Evolutionary conservation across 495 filamentous ascomycete species (phyloP).

Genomic region (Aspergillus avenaceus): DNA sequence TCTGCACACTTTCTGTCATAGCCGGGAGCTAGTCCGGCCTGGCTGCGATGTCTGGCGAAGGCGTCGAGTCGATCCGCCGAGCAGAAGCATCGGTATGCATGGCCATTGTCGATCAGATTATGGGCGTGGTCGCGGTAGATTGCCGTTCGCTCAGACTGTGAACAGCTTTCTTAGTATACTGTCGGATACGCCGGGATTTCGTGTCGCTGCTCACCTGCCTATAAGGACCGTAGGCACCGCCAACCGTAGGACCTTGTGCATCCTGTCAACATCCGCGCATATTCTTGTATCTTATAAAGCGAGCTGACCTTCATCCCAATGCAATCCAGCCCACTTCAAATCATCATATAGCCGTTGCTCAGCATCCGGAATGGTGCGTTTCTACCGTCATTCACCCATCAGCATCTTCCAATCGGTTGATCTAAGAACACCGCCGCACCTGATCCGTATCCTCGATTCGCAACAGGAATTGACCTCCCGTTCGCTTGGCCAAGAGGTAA

Average conservation of each 20-base stretch:
- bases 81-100: constrained; percentile 94
- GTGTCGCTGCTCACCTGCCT: constrained; percentile 60
- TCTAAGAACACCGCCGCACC: constrained; percentile 50
- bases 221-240: constrained; percentile 80
- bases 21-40: constrained; percentile 56
- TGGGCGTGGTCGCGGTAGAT: constrained; percentile 72
- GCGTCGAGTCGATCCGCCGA: constrained; percentile 62
- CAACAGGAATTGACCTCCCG: constrained; percentile 88
- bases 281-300: neutral
- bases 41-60: constrained; percentile 55
- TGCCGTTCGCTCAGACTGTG: constrained; percentile 71
- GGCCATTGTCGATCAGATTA: constrained; percentile 61
- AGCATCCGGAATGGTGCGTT: constrained; percentile 72
- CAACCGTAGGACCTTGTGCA: constrained; percentile 65
- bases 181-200: neutral
- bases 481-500: constrained; percentile 80
- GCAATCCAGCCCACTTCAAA: constrained; percentile 80
- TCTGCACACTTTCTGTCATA: constrained; percentile 76
- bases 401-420: neutral
- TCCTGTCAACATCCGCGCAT: neutral
- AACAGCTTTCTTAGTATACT: constrained; percentile 2
- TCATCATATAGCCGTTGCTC: constrained; percentile 73
- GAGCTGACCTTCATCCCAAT: constrained; percentile 82
- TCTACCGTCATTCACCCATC: constrained; percentile 48
- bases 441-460: constrained; percentile 95